These are phyloP conservation scores for Xylaria sp. DNA, from an alignment of 2,329 filamentous ascomycete genomes.

Conservation along the genomic window DNA sequence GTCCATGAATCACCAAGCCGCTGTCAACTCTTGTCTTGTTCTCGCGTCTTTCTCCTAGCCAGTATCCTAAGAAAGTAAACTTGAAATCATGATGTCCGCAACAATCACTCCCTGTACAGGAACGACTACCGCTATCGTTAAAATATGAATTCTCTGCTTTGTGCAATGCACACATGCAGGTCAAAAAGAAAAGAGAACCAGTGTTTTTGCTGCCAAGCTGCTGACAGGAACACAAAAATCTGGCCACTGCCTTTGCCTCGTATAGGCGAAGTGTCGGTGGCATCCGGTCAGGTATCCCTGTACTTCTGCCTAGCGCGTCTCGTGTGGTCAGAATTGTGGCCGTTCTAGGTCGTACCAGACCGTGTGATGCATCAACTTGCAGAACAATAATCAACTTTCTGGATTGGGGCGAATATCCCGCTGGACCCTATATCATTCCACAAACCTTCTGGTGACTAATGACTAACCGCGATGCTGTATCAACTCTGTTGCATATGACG, in stretches of 20 bases:
- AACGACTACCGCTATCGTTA: no score
- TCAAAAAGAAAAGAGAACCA: constrained; percentile 20
- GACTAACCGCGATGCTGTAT: constrained; percentile 5
- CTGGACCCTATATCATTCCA: constrained; percentile 17
- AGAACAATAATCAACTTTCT: constrained; percentile 16
- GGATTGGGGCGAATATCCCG: constrained; percentile 6
- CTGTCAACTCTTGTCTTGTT: neutral
- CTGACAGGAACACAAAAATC: constrained; percentile 29
- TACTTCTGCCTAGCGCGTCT: constrained; percentile 13
- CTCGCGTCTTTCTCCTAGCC: neutral
- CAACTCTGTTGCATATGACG: neutral
- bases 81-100: neutral
- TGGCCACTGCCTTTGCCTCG: constrained; percentile 17
- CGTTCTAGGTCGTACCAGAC: constrained; percentile 26
- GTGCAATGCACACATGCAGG: neutral
- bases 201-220: constrained; percentile 17
- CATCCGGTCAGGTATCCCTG: constrained; percentile 29
- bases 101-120: neutral
- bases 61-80: no score
- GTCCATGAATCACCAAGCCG: neutral
- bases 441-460: constrained; percentile 7
- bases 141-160: neutral
- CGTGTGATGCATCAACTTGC: constrained; percentile 14
- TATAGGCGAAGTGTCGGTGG: constrained; percentile 24
- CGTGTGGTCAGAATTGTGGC: constrained; percentile 8